Base-by-base conservation (phyloP, 768 basidiomycete genomes). In the Lactarius deliciosus region DNA sequence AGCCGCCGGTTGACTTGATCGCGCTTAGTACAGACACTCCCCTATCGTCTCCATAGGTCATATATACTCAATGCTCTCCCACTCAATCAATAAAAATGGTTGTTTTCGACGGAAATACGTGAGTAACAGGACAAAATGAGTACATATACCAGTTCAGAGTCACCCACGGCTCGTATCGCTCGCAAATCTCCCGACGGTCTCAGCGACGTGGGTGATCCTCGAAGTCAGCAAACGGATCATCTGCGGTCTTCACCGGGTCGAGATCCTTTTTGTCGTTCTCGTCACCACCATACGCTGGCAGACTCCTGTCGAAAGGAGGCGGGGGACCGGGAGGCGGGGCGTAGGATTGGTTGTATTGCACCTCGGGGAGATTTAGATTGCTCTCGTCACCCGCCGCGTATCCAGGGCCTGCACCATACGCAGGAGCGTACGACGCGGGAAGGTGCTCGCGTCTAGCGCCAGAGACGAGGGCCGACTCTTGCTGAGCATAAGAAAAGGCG, bases 401-500 rank as follows among this genome's bases (percentile, higher is more conserved):
- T 70, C 57, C 73, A 61, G 30, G 60, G 66, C 54, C 69, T 64
- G 60, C 68, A 18, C 64, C 63, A 47, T 76, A 76, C 1, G 78
- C 73, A 7, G 73, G 73, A 20, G 73, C 59, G 71, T 78, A 76
- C 15, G 59, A 58, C n/a, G 45, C 50, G 13, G 69, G 79, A 78
- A 66, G 69, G 86, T n/a, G 74, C 59, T 50, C 85, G 85, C 15
- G 76, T 50, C 80, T 70, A 73, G 88, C 87, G 61, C 58, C 53
- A 13, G 50, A 2, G 13, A 77, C 82, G 45, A 80, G 75, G 68
- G 84, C 84, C 3, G 82, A 75, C 1, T 92, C 92, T 76, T 95
- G 92, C 28, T 88, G 87, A 73, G 89, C 86, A 79, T 87, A 95
- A 16, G 82, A 80, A 74, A 89, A 89, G 2, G 87, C 84, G 70